Conservation (phyloP, 768 basidiomycete genomes). For the Tephrocybe sp. region DNA sequence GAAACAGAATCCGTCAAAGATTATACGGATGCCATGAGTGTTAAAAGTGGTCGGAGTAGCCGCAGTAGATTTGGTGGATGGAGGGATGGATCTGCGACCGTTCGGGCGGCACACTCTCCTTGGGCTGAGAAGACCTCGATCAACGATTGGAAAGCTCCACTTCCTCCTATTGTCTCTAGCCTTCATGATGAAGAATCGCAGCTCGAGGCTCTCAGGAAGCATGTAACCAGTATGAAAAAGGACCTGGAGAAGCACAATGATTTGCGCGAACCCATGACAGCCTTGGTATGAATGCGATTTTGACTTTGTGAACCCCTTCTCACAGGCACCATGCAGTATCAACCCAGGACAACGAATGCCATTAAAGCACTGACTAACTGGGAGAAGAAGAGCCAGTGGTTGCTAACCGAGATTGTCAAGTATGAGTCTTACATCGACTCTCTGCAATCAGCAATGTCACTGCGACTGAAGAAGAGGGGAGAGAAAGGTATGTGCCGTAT, state of each 20-base stretch:
- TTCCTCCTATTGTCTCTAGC: constrained; percentile 80
- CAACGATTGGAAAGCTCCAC: constrained; percentile 93
- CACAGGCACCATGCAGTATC: constrained; percentile 54
- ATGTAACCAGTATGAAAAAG: constrained; percentile 68
- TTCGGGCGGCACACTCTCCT: constrained; percentile 67
- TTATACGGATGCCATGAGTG: constrained; percentile 63
- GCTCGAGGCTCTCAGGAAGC: constrained; percentile 82
- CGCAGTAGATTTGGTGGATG: constrained; percentile 69
- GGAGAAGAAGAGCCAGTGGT: constrained; percentile 87
- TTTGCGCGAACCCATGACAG: constrained; percentile 76
- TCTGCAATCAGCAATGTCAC: constrained; percentile 74
- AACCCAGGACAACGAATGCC: constrained; percentile 69
- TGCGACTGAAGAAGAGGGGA: constrained; percentile 86
- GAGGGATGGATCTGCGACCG: constrained; percentile 64
- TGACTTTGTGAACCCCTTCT: constrained; percentile 13
- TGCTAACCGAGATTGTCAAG: constrained; percentile 91
- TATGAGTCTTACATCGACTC: constrained; percentile 95
- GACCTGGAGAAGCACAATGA: constrained; percentile 85
- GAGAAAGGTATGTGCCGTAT: constrained; percentile 56
- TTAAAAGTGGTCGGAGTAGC: constrained; percentile 71
- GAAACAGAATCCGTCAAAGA: constrained; percentile 54
- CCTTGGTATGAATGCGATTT: constrained; percentile 49
- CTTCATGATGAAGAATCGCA: constrained; percentile 91
- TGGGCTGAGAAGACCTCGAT: constrained; percentile 75
- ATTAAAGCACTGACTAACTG: constrained; percentile 84